Conservation (phyloP, 805 yeast species). For the Candida broadrunensis region DNA sequence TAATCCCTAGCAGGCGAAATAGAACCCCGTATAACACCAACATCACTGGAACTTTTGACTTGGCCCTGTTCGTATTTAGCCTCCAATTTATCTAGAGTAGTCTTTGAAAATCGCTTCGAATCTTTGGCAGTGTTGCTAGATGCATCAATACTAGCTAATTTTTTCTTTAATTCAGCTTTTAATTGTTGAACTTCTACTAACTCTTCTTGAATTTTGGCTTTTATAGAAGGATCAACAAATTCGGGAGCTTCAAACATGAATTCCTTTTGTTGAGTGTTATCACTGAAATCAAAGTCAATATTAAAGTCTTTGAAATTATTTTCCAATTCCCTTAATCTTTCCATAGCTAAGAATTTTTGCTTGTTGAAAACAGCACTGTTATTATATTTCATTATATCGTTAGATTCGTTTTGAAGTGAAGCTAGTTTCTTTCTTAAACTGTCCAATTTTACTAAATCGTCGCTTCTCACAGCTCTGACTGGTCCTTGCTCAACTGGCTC, state of each 20-base stretch:
- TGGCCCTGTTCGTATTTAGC: constrained; percentile 46
- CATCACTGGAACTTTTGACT: constrained; percentile 17
- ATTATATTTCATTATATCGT: constrained; percentile 70
- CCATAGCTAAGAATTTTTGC: constrained; percentile 65
- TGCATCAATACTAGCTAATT: constrained; percentile 24
- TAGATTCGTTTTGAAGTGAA: constrained; percentile 67
- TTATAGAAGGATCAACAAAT: constrained; percentile 32
- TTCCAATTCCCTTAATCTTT: constrained; percentile 69
- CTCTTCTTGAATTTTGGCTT: constrained; percentile 38
- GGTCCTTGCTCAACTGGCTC: constrained; percentile 22
- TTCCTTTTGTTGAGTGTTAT: constrained; percentile 11
- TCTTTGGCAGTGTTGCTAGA: constrained; percentile 10
- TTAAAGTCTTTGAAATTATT: constrained; percentile 62
- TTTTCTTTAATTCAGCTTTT: constrained; percentile 37
- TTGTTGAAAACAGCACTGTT: constrained; percentile 55
- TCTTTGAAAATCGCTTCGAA: constrained; percentile 8
- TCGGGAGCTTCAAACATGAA: constrained; percentile 9
- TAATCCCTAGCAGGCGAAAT: constrained; percentile 17
- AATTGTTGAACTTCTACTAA: constrained; percentile 40
- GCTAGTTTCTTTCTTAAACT: constrained; percentile 56
- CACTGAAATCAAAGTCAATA: constrained; percentile 43
- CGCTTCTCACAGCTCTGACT: constrained; percentile 40
- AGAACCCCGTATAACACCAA: constrained; percentile 4
- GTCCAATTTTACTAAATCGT: constrained; percentile 55
- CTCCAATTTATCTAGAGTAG: constrained; percentile 33